These are phyloP conservation scores for Papiliotrema nemorosa DNA, from an alignment of 1,284 basidiomycete species.

Conservation along the genomic window DNA sequence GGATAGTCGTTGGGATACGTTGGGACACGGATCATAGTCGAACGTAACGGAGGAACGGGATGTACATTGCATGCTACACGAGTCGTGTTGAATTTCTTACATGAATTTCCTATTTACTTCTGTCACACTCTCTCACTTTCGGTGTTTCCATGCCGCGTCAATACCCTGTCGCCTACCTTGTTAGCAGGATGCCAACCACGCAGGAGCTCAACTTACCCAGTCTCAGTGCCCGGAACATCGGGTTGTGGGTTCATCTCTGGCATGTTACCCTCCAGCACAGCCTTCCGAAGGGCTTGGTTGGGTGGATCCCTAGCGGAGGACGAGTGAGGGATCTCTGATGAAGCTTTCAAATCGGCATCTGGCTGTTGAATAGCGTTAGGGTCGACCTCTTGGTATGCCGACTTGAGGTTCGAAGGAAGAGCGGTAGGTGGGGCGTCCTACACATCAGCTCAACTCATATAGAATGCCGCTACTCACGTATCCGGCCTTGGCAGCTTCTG, in stretches of 20 bases:
- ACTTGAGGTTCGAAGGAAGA: conserved; percentile 22
- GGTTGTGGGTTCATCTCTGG: conserved; percentile 34
- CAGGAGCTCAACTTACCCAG: conserved; percentile 27
- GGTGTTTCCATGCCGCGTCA: conserved; percentile 28
- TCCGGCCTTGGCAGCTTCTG: conserved; percentile 25
- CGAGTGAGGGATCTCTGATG: conserved; percentile 23
- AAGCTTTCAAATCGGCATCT: conserved; percentile 19
- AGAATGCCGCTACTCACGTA: conserved; percentile 21
- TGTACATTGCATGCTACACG: too few species aligned
- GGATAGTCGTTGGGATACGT: too few species aligned
- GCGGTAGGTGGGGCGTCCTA: conserved; percentile 30
- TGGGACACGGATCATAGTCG: too few species aligned
- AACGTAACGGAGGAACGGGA: too few species aligned
- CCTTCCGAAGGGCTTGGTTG: conserved; percentile 28
- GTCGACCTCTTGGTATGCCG: conserved; percentile 15
- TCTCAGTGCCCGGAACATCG: conserved; percentile 12
- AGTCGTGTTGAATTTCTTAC: too few species aligned
- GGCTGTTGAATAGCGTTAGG: conserved; percentile 13
- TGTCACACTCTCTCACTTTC: conserved; percentile 6
- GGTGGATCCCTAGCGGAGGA: conserved; percentile 34
- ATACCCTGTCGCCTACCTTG: conserved; percentile 12
- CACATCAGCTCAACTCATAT: background rate
- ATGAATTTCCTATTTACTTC: too few species aligned
- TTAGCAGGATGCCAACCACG: background rate
- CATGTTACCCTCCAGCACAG: conserved; percentile 31